A percentile compares a stretch with the other conserved stretches of the same genome.
phyloP scores from a whole-genome alignment of 768 basidiomycete genomes.

The Hericium coralloides region DNA sequence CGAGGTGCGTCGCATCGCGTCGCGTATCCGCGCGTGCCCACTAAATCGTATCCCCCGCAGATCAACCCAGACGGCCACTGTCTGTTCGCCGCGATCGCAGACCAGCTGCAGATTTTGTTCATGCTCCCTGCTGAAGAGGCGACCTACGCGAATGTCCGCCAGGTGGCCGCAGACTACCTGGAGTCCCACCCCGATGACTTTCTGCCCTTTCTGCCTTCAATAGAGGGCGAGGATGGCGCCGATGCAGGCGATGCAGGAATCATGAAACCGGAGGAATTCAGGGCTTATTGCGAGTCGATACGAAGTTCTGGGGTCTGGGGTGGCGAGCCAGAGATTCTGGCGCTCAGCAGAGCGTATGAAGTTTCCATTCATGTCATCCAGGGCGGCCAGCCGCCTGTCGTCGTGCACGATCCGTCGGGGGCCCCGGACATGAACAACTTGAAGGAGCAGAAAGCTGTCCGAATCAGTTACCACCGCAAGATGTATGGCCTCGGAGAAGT shows the following conservation, averaged over 20 bases:
- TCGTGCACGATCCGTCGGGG: constrained; percentile 64
- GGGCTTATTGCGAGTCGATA: constrained; percentile 68
- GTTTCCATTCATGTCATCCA: constrained; percentile 91
- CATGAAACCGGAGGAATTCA: constrained; percentile 60
- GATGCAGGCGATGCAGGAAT: constrained; percentile 41
- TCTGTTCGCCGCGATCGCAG: constrained; percentile 88
- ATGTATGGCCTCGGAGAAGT: constrained; percentile 98
- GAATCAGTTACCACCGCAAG: constrained; percentile 86
- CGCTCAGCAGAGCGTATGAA: constrained; percentile 70
- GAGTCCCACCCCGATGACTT: constrained; percentile 81
- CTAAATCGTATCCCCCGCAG: constrained; percentile 29
- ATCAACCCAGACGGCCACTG: constrained; percentile 95
- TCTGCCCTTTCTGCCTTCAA: constrained; percentile 81
- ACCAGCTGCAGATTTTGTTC: constrained; percentile 75
- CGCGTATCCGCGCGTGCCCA: not conserved
- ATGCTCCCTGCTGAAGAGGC: constrained; percentile 51
- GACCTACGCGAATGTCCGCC: constrained; percentile 52
- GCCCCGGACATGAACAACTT: constrained; percentile 22
- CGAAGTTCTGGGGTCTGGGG: constrained; percentile 90
- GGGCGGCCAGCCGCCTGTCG: constrained; percentile 67
- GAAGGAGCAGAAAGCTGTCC: constrained; percentile 33
- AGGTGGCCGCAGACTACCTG: constrained; percentile 74
- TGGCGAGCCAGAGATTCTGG: constrained; percentile 94
- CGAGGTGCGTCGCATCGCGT: constrained; percentile 37
- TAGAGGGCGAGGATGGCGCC: constrained; percentile 57